Evolutionary conservation across 1,284 basidiomycete species (phyloP).

Genomic region (Cryptococcus sp.): DNA sequence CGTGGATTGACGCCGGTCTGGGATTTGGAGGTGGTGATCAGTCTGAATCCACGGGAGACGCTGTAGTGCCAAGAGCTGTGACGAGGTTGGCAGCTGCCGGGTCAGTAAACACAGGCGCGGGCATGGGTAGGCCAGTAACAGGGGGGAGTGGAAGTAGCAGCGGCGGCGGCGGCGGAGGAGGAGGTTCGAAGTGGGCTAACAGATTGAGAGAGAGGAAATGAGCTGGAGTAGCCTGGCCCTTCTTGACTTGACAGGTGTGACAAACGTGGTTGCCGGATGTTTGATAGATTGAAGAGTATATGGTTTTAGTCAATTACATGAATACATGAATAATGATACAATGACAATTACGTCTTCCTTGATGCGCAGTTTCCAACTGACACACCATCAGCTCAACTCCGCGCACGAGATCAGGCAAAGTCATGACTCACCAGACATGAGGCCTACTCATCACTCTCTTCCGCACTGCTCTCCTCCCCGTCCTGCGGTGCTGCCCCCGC

Average conservation of each 20-base stretch:
- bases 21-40: background rate
- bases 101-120: background rate
- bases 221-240: too few species aligned
- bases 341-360: too few species aligned
- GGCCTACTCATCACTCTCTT: conserved; percentile 5
- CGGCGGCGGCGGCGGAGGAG: background rate
- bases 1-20: background rate
- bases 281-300: background rate
- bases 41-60: background rate
- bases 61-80: background rate
- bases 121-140: background rate
- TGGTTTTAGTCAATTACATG: background rate
- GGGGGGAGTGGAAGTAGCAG: background rate
- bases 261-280: too few species aligned
- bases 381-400: background rate
- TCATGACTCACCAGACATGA: background rate
- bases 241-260: too few species aligned
- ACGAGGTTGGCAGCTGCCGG: background rate
- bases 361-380: background rate
- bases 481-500: conserved; percentile 1
- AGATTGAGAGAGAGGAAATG: conserved; percentile 13
- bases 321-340: background rate
- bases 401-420: background rate
- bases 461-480: conserved; percentile 8
- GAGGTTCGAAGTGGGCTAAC: conserved; percentile 17